These are phyloP conservation scores for Globisporangium okanoganense DNA, from an alignment of 352 stramenopile species.

Conservation along the genomic window DNA sequence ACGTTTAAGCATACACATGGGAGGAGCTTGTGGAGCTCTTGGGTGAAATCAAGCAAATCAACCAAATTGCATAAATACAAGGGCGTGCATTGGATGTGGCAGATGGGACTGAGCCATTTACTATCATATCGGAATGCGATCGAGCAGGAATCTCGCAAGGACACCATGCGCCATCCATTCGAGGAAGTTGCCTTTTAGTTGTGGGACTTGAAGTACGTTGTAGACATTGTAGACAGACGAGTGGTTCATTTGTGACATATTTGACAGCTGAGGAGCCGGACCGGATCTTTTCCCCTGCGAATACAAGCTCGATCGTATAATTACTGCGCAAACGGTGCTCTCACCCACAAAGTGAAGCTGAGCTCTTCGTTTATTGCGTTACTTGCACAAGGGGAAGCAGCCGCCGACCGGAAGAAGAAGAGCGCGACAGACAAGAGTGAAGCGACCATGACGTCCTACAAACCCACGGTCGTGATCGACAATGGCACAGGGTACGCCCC, in stretches of 20 bases:
- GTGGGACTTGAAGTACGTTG: too few relatives aligned
- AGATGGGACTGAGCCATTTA: too few relatives aligned
- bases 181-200: too few relatives aligned
- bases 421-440: background rate
- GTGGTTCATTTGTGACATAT: background rate
- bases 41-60: too few relatives aligned
- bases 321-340: background rate
- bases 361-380: slow-evolving; percentile 1
- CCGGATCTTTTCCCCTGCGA: slow-evolving; percentile 2
- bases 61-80: too few relatives aligned
- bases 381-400: slow-evolving; percentile 7
- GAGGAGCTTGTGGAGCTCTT: too few relatives aligned
- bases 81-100: too few relatives aligned
- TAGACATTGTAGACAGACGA: background rate
- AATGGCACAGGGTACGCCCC: slow-evolving; percentile 92
- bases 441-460: slow-evolving; percentile 61
- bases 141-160: too few relatives aligned
- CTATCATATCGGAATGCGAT: too few relatives aligned
- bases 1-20: too few relatives aligned
- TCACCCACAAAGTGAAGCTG: slow-evolving; percentile 6
- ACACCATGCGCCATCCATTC: too few relatives aligned
- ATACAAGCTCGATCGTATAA: background rate
- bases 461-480: slow-evolving; percentile 95
- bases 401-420: too few relatives aligned
- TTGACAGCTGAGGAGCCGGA: background rate